These are phyloP conservation scores for Penicillium diatomitis DNA, from an alignment of 495 filamentous ascomycete genomes.

Conservation along the genomic window DNA sequence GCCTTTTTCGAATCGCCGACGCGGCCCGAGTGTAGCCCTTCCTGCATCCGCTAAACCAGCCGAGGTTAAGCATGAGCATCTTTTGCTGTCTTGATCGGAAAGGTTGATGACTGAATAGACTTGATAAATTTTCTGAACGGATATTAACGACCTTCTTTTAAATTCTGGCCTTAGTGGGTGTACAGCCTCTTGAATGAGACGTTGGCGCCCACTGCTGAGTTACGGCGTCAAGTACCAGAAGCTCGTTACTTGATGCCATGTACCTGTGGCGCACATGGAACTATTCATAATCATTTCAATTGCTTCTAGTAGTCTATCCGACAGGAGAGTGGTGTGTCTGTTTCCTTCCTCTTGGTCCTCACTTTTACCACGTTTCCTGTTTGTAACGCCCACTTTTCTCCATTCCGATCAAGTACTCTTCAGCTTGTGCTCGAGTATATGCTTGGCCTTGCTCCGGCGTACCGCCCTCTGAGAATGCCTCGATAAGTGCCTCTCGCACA, in stretches of 20 bases:
- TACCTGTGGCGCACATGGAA: background rate
- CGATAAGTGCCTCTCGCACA: slow-evolving; percentile 72
- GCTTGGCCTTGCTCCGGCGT: slow-evolving; percentile 13
- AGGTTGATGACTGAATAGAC: background rate
- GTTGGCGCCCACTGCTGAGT: no score
- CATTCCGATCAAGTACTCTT: slow-evolving; percentile 49
- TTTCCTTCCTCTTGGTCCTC: background rate
- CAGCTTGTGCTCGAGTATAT: slow-evolving; percentile 41
- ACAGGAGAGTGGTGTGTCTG: no score
- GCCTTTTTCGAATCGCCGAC: slow-evolving; percentile 21
- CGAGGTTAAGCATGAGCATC: slow-evolving; percentile 27
- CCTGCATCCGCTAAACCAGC: slow-evolving; percentile 19
- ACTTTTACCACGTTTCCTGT: slow-evolving; percentile 65
- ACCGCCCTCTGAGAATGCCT: slow-evolving; percentile 47
- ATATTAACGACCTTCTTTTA: no score
- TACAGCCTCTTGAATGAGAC: no score
- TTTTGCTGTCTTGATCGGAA: slow-evolving; percentile 4
- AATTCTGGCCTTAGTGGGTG: no score
- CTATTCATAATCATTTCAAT: background rate
- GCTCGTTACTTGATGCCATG: no score
- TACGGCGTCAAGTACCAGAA: no score
- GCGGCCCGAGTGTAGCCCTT: slow-evolving; percentile 31
- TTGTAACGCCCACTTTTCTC: slow-evolving; percentile 63
- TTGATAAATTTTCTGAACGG: background rate
- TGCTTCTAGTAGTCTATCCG: background rate